A percentile compares a stretch with the other conserved stretches of the same genome.
These are phyloP conservation scores for Myochromella boudieri DNA, from an alignment of 768 basidiomycete species.

Conservation along the genomic window DNA sequence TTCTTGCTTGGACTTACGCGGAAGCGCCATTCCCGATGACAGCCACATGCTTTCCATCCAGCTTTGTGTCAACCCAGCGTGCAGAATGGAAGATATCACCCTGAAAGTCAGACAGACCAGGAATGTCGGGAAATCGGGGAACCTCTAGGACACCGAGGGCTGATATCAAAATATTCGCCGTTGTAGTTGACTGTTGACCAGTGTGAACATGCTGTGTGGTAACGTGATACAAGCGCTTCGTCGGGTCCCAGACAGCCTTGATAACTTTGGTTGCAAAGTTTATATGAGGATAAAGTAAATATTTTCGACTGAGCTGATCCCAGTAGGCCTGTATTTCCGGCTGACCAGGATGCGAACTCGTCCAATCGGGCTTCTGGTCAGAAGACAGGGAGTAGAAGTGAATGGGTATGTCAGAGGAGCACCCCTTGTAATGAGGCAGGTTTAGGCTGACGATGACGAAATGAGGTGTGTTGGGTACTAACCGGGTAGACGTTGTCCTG, in stretches of 20 bases:
- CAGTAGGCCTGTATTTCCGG: conserved; percentile 42
- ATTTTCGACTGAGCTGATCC: conserved; percentile 34
- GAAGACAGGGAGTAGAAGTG: conserved; percentile 41
- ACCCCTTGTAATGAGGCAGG: conserved; percentile 31
- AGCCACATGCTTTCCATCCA: conserved; percentile 48
- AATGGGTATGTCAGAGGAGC: conserved; percentile 37
- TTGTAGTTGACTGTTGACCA: conserved; percentile 25
- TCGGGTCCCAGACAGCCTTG: conserved; percentile 44
- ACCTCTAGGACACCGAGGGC: conserved; percentile 48
- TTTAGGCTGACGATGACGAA: neutral
- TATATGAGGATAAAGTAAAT: conserved; percentile 39
- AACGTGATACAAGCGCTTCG: conserved; percentile 35
- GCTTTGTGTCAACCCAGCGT: conserved; percentile 42
- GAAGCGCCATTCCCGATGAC: conserved; percentile 61
- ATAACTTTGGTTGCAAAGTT: conserved; percentile 43
- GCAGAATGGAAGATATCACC: conserved; percentile 56
- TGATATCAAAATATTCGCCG: conserved; percentile 49
- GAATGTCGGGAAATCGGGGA: conserved; percentile 36
- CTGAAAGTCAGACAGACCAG: conserved; percentile 39
- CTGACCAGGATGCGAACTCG: conserved; percentile 35
- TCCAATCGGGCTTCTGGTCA: conserved; percentile 42
- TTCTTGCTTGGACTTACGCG: conserved; percentile 45
- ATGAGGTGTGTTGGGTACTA: neutral
- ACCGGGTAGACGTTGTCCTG: conserved; percentile 39
- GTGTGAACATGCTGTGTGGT: conserved; percentile 31